phyloP scores from a whole-genome alignment of 805 yeast species.

The Torulaspora gathmanii region DNA sequence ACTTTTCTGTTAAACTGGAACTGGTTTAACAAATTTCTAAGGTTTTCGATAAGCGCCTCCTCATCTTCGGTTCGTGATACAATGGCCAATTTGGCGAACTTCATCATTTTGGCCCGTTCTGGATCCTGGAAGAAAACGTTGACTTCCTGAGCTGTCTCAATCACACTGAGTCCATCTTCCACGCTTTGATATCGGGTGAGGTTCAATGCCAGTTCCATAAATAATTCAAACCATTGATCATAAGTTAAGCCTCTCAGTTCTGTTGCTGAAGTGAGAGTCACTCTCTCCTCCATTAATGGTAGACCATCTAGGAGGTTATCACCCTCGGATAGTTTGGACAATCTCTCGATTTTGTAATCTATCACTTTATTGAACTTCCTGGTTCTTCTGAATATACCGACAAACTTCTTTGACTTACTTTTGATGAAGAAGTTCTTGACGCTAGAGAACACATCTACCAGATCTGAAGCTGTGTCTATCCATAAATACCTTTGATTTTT shows the following conservation, averaged over 20 bases:
- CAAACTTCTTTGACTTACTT: constrained; percentile 65
- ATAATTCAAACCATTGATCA: constrained; percentile 79
- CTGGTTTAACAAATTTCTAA: constrained; percentile 59
- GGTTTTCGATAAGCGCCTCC: constrained; percentile 48
- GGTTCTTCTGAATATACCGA: constrained; percentile 60
- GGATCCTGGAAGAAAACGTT: constrained; percentile 72
- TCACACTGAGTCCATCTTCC: constrained; percentile 62
- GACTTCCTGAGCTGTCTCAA: constrained; percentile 70
- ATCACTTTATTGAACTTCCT: constrained; percentile 58
- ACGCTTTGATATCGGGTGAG: constrained; percentile 55
- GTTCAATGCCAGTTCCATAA: constrained; percentile 71
- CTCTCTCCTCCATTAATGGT: constrained; percentile 40
- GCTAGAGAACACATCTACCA: constrained; percentile 75
- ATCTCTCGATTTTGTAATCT: constrained; percentile 67
- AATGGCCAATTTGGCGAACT: constrained; percentile 64
- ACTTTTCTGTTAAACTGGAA: constrained; percentile 73
- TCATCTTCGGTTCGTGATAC: constrained; percentile 48
- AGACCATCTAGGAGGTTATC: constrained; percentile 37
- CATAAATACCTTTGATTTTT: constrained; percentile 67
- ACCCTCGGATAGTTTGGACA: constrained; percentile 61
- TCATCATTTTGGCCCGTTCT: constrained; percentile 53
- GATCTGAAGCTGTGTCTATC: constrained; percentile 77
- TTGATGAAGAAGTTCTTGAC: constrained; percentile 75
- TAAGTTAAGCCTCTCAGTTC: constrained; percentile 72
- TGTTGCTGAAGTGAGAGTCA: constrained; percentile 44